These are phyloP conservation scores for Paulownia fortunei DNA, from an alignment of 257 asterid genomes.

Conservation along the genomic window DNA sequence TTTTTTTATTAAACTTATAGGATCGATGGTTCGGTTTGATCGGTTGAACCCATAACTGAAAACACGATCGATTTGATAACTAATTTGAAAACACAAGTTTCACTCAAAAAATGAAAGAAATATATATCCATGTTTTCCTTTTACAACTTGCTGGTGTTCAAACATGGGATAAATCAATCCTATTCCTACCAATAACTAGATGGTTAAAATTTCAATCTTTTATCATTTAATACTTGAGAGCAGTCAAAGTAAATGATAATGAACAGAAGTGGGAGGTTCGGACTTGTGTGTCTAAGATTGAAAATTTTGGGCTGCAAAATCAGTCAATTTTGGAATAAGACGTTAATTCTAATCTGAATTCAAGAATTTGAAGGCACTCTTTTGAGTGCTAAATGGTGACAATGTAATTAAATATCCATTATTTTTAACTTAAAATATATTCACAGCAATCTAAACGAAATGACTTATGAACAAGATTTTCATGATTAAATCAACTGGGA, in stretches of 20 bases:
- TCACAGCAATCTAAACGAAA: constrained; percentile 12
- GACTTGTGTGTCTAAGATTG: background rate
- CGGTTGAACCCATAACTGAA: too few relatives aligned
- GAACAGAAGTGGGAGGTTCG: constrained; percentile 8
- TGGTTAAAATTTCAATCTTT: background rate
- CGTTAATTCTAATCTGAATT: constrained; percentile 4
- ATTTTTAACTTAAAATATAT: background rate
- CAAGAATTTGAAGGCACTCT: background rate
- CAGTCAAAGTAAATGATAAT: constrained; percentile 10
- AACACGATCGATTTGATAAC: too few relatives aligned
- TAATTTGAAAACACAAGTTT: too few relatives aligned
- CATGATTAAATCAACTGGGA: background rate
- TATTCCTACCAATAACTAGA: background rate
- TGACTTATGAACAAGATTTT: background rate
- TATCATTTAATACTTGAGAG: background rate
- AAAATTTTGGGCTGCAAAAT: background rate
- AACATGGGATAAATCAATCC: background rate
- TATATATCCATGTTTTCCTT: background rate
- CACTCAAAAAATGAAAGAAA: too few relatives aligned
- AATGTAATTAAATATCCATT: background rate
- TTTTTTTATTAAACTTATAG: too few relatives aligned
- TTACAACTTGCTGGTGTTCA: background rate
- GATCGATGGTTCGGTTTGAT: too few relatives aligned
- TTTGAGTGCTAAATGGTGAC: constrained; percentile 4
- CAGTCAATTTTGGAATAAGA: background rate